These are phyloP conservation scores for Biscutella laevigata DNA, from an alignment of 441 rosid genomes.

Conservation along the genomic window DNA sequence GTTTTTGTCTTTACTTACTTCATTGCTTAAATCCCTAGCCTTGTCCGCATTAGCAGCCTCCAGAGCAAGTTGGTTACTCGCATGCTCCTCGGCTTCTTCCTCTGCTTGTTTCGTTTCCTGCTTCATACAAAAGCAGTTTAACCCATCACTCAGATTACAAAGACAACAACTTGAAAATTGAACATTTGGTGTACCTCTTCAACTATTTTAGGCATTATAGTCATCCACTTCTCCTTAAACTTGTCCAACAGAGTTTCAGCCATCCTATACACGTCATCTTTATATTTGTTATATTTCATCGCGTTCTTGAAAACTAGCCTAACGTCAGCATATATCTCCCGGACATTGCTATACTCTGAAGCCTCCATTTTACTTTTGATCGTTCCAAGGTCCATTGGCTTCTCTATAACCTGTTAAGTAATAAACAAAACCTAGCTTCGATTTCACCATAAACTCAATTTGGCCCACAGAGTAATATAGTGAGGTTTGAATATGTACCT, in stretches of 20 bases:
- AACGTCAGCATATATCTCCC: conserved; percentile 90
- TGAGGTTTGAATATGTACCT: conserved; percentile 34
- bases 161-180: neutral
- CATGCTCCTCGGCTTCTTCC: conserved; percentile 62
- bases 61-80: conserved; percentile 60
- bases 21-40: conserved; percentile 68
- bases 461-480: neutral
- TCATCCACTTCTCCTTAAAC: conserved; percentile 92
- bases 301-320: conserved; percentile 96
- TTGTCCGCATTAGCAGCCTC: conserved; percentile 73
- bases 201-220: conserved; percentile 73
- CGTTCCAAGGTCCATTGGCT: conserved; percentile 96
- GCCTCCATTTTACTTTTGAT: conserved; percentile 83
- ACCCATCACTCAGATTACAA: conserved; percentile 1
- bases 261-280: conserved; percentile 80
- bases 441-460: neutral
- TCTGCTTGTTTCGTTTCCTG: conserved; percentile 76
- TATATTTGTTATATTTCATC: conserved; percentile 79
- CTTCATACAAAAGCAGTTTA: conserved; percentile 2
- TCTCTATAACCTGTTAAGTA: conserved; percentile 63
- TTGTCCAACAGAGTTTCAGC: conserved; percentile 76
- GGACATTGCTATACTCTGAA: conserved; percentile 78
- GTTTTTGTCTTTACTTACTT: conserved; percentile 34
- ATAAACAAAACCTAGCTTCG: neutral
- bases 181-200: conserved; percentile 55